Conservation (phyloP, 2,329 filamentous ascomycete genomes). For the Aureobasidium lini region DNA sequence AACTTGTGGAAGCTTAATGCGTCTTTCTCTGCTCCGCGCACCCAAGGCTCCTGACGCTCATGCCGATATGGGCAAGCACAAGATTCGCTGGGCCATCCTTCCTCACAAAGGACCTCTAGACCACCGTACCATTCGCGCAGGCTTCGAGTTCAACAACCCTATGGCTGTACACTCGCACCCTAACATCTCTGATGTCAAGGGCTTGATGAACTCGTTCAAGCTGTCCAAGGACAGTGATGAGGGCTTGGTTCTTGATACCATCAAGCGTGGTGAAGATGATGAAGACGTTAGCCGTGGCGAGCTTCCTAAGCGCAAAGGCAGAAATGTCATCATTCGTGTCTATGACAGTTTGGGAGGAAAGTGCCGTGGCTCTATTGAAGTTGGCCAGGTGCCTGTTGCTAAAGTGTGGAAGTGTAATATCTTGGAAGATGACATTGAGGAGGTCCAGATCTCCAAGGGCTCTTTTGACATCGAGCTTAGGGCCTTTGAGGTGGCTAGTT, state of each 20-base stretch:
- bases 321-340: constrained; percentile 73
- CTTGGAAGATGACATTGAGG: constrained; percentile 77
- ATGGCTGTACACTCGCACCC: constrained; percentile 48
- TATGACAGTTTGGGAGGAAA: constrained; percentile 86
- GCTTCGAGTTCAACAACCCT: constrained; percentile 85
- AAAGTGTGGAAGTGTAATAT: constrained; percentile 77
- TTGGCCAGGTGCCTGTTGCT: constrained; percentile 60
- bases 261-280: constrained; percentile 72
- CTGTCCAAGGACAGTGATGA: constrained; percentile 46
- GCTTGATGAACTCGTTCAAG: constrained; percentile 50
- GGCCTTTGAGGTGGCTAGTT: constrained; percentile 33
- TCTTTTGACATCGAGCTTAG: constrained; percentile 32
- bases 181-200: constrained; percentile 19
- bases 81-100: constrained; percentile 83
- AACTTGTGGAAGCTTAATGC: constrained; percentile 81
- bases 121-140: constrained; percentile 68
- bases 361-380: constrained; percentile 61
- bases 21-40: constrained; percentile 74
- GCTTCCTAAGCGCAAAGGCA: constrained; percentile 57
- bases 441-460: constrained; percentile 44
- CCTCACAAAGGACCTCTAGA: constrained; percentile 71
- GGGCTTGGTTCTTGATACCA: constrained; percentile 72
- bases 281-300: constrained; percentile 46
- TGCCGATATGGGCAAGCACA: constrained; percentile 80
- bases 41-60: constrained; percentile 90